Percentiles rank a stretch among this genome's conserved stretches.
Conservation (phyloP, 1,284 basidiomycete species). For the Cryptococcus deneoformans region DNA sequence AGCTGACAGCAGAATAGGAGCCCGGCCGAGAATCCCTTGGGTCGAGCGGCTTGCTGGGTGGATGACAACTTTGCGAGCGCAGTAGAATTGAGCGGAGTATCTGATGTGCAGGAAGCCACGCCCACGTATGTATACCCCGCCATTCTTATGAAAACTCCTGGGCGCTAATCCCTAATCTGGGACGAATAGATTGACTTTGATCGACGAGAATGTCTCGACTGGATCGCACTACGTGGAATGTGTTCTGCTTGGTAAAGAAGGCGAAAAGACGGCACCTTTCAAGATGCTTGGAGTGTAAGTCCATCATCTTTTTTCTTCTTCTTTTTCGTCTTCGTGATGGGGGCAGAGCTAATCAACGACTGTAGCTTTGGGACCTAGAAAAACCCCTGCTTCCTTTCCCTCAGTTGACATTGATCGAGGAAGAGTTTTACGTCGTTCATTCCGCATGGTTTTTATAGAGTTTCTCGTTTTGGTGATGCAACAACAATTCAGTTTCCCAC, state of each 20-base stretch:
- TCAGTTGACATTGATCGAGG: background rate
- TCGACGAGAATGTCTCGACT: constrained; percentile 69
- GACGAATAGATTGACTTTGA: constrained; percentile 61
- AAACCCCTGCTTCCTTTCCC: background rate
- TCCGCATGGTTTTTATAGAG: background rate
- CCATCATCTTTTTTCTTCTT: background rate
- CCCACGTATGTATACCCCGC: constrained; percentile 46
- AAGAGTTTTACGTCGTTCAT: background rate
- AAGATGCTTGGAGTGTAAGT: constrained; percentile 72
- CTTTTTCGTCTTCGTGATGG: too few species aligned
- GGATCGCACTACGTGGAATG: constrained; percentile 88
- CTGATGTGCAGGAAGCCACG: constrained; percentile 49
- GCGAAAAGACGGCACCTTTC: constrained; percentile 62
- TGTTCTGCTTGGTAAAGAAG: constrained; percentile 73
- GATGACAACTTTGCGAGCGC: constrained; percentile 54
- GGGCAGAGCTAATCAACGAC: background rate
- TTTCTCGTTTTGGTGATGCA: background rate
- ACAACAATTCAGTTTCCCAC: background rate
- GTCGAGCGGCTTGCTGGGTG: constrained; percentile 55
- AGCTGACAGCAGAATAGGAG: constrained; percentile 60
- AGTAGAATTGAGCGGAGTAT: constrained; percentile 51
- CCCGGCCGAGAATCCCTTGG: constrained; percentile 49
- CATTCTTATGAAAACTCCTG: constrained; percentile 31
- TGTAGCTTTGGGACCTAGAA: constrained; percentile 22
- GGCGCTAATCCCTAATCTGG: background rate